Conservation (phyloP, 805 yeast genomes). For the Pichia phayaonensis region DNA sequence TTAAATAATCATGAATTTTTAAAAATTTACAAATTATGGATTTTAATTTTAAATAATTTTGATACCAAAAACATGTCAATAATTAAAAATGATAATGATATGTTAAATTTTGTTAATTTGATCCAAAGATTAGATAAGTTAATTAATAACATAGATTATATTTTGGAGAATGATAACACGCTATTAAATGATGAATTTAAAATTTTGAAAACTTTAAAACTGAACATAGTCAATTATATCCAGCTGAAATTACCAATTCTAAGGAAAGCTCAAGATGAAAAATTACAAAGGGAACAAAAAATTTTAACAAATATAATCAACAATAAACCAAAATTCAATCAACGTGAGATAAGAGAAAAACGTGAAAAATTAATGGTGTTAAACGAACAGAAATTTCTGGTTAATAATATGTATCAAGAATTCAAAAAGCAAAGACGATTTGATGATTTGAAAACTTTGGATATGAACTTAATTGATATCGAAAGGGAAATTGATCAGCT, state of each 20-base stretch:
- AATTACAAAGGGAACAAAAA: conserved; percentile 13
- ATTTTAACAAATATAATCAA: conserved; percentile 1
- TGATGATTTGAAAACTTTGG: conserved; percentile 64
- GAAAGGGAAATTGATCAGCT: conserved; percentile 39
- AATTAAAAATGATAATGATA: conserved; percentile 31
- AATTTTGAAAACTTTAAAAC: conserved; percentile 47
- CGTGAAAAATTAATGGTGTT: conserved; percentile 79
- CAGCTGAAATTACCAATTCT: conserved; percentile 61
- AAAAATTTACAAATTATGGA: conserved; percentile 28
- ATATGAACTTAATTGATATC: conserved; percentile 51
- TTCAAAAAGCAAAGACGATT: conserved; percentile 63
- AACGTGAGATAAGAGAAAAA: conserved; percentile 46
- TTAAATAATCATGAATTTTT: conserved; percentile 29
- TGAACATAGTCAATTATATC: conserved; percentile 49
- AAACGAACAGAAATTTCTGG: conserved; percentile 73
- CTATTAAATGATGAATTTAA: conserved; percentile 33
- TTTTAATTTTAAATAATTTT: conserved; percentile 17
- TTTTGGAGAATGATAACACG: not conserved
- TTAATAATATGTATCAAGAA: conserved; percentile 54
- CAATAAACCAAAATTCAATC: conserved; percentile 30
- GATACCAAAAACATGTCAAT: conserved; percentile 20
- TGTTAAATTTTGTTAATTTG: conserved; percentile 16
- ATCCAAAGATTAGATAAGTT: conserved; percentile 45
- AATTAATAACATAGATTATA: conserved; percentile 32
- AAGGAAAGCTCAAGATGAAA: conserved; percentile 45